phyloP scores from a whole-genome alignment of 257 asterid species.

The Plectranthus barbatus region DNA sequence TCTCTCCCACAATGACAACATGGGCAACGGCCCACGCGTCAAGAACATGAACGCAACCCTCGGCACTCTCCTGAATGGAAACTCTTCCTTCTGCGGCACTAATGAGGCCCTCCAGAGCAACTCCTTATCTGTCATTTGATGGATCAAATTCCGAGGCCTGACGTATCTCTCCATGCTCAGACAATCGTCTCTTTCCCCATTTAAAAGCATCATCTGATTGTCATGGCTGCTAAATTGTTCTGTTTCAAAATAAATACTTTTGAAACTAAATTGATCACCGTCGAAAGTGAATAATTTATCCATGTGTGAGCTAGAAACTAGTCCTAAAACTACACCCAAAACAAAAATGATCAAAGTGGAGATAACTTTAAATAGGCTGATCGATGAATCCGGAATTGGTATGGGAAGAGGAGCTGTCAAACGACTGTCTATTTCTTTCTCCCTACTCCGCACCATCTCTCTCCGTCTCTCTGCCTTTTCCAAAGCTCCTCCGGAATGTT shows the following conservation, averaged over 20 bases:
- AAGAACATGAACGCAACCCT: constrained; percentile 90
- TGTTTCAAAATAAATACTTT: constrained; percentile 21
- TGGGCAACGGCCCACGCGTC: constrained; percentile 82
- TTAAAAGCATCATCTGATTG: constrained; percentile 10
- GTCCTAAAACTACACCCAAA: constrained; percentile 78
- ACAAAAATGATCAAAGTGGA: constrained; percentile 58
- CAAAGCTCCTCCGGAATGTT: background rate
- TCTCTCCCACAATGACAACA: constrained; percentile 91
- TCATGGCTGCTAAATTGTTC: constrained; percentile 24
- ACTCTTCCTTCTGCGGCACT: constrained; percentile 69
- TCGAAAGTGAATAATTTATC: constrained; percentile 47
- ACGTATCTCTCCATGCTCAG: constrained; percentile 47
- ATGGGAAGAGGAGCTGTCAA: constrained; percentile 12
- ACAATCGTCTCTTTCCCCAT: constrained; percentile 43
- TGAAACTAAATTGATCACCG: constrained; percentile 31
- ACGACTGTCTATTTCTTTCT: constrained; percentile 43
- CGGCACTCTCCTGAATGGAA: constrained; percentile 67
- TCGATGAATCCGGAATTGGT: constrained; percentile 46
- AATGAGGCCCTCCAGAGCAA: constrained; percentile 93
- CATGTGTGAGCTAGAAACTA: constrained; percentile 76
- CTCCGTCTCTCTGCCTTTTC: background rate
- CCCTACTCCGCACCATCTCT: constrained; percentile 47
- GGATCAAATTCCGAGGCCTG: constrained; percentile 43
- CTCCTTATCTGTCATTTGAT: constrained; percentile 71
- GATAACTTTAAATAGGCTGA: constrained; percentile 50